These are phyloP conservation scores for Pseudocercospora pini-densiflorae DNA, from an alignment of 2,329 filamentous ascomycete genomes.

Conservation along the genomic window DNA sequence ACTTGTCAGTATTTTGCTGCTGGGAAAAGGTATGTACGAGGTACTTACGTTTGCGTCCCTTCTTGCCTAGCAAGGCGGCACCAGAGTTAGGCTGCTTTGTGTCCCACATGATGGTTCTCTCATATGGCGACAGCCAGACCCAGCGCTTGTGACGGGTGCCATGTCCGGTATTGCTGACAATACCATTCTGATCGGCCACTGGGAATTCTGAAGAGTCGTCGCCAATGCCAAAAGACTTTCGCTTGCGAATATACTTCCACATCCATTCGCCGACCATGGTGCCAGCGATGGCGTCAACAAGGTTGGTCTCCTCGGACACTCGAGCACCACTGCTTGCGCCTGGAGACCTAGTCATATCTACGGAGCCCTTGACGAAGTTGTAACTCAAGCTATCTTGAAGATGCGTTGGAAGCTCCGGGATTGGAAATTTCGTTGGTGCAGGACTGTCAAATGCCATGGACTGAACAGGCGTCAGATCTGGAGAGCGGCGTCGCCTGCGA, in stretches of 20 bases:
- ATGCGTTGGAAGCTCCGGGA: slow-evolving; percentile 39
- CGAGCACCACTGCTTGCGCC: slow-evolving; percentile 22
- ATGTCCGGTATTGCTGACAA: slow-evolving; percentile 66
- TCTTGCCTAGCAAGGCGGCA: slow-evolving; percentile 88
- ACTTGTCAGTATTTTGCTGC: slow-evolving; percentile 14
- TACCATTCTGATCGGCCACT: slow-evolving; percentile 61
- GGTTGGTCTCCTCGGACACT: slow-evolving; percentile 56
- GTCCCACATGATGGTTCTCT: slow-evolving; percentile 96
- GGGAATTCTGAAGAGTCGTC: slow-evolving; percentile 56
- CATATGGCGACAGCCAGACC: slow-evolving; percentile 98
- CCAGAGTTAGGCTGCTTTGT: slow-evolving; percentile 93
- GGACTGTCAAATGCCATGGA: slow-evolving; percentile 43
- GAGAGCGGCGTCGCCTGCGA: slow-evolving; percentile 36
- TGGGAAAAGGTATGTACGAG: slow-evolving; percentile 1
- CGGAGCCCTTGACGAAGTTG: slow-evolving; percentile 30
- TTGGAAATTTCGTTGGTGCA: slow-evolving; percentile 38
- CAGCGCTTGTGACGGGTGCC: slow-evolving; percentile 86
- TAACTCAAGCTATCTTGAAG: slow-evolving; percentile 28
- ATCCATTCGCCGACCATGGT: slow-evolving; percentile 99
- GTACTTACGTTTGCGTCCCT: slow-evolving; percentile 86
- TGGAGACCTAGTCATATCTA: slow-evolving; percentile 28
- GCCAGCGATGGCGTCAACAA: slow-evolving; percentile 95
- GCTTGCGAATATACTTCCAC: slow-evolving; percentile 85
- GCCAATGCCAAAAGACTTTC: slow-evolving; percentile 86
- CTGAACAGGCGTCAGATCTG: slow-evolving; percentile 41